Base-by-base conservation (phyloP, 1,139 yeast genomes). In the Candida gigantensis region DNA sequence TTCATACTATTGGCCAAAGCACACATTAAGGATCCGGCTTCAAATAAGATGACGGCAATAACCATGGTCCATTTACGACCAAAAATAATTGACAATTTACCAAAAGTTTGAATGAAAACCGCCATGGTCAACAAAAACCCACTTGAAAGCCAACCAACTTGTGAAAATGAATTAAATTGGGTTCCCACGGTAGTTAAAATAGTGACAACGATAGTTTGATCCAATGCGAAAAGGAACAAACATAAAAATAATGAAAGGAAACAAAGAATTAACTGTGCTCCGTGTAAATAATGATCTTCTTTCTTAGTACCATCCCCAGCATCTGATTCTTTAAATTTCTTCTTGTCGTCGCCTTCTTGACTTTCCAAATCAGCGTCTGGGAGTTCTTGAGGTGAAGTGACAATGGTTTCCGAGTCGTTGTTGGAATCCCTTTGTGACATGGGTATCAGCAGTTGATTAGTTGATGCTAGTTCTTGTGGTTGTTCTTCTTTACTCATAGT, bases 101-200 rank as follows among this genome's bases (percentile, higher is more conserved):
- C 73, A 62, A 68, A 67, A 7, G 60, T 60, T 25, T 66, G 64
- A 23, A 60, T 57, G 39, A 66, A 58, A 2, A 64, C 68, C 1
- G 70, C 56, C 51, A 58, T 53, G 3, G 68, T 43, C 34, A 83
- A 61, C 46, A 79, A 54, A 52, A 74, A 83, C 3, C 82, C 88
- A 2, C 83, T 62, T 3, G 79, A 58, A 31, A 81, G 52, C 87
- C 88, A 81, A 8, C 79, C 79, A 24, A 79, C 63, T 46, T 77
- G 68, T 11, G 71, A 68, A 47, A 78, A 79, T 6, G 69, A 69
- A 35, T 66, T 38, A 43, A 68, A 68, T 33, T 65, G 52, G 43
- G 62, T 60, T 8, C 72, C 71, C 17, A 68, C 71, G 0, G 53
- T 58, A 10, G 67, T 56, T 36, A 67, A 53, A 16, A 68, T 50